phyloP scores from a whole-genome alignment of 495 filamentous ascomycete species.

The Aspergillus kassunensis region DNA sequence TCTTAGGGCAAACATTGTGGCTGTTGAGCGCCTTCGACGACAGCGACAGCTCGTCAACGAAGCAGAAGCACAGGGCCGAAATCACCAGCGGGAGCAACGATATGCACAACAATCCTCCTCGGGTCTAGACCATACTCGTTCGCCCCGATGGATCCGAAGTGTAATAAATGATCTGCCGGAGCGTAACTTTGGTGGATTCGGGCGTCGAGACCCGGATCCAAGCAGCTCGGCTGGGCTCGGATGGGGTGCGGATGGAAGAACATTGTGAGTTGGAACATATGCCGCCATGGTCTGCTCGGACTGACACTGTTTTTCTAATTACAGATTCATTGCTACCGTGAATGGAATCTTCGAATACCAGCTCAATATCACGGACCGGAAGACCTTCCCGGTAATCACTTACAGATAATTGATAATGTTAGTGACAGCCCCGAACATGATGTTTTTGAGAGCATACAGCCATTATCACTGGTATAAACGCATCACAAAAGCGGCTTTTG shows the following conservation, averaged over 20 bases:
- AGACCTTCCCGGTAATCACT: conserved; percentile 57
- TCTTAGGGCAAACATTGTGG: conserved; percentile 30
- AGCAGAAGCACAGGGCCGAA: conserved; percentile 34
- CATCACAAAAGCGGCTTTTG: neutral
- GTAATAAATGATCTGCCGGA: conserved; percentile 42
- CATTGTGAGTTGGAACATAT: conserved; percentile 55
- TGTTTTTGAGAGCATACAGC: neutral
- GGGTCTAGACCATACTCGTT: conserved; percentile 35
- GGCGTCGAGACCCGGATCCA: conserved; percentile 35
- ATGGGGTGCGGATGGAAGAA: conserved; percentile 67
- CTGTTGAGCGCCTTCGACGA: conserved; percentile 40
- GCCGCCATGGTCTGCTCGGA: neutral
- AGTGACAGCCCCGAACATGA: no score
- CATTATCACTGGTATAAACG: neutral
- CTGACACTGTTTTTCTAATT: conserved; percentile 7
- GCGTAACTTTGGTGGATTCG: conserved; percentile 28
- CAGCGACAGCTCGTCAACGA: conserved; percentile 40
- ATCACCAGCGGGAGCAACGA: conserved; percentile 30
- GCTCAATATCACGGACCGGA: conserved; percentile 62
- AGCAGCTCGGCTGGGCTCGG: conserved; percentile 60
- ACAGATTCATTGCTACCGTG: conserved; percentile 70
- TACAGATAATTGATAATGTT: conserved; percentile 43
- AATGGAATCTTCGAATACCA: conserved; percentile 71
- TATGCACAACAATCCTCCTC: conserved; percentile 29
- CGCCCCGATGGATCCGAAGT: conserved; percentile 41